Percentiles rank a stretch among this genome's conserved stretches.
Evolutionary conservation across 192 early-diverging fungal species (phyloP).

Genomic region (Lunasporangiospora selenospora): DNA sequence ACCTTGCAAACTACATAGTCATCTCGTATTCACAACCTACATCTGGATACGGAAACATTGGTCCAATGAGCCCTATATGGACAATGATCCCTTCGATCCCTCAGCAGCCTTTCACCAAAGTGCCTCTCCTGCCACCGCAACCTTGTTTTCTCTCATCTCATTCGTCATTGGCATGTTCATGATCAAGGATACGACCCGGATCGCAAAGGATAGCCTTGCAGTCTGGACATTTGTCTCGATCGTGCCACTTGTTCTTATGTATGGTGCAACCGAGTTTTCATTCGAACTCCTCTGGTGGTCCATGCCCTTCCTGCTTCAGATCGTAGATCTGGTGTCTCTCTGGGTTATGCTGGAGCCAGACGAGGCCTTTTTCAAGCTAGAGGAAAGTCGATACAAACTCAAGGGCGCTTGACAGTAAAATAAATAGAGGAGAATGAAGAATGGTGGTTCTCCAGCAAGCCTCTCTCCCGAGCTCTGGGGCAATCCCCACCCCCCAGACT

Average conservation of each 20-base stretch:
- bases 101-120: conserved; percentile 11
- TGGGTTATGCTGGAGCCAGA: conserved; percentile 44
- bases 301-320: conserved; percentile 45
- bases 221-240: conserved; percentile 27
- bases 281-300: conserved; percentile 47
- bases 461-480: too few species aligned
- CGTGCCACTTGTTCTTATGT: conserved; percentile 14
- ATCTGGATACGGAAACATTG: neutral
- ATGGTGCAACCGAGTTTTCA: conserved; percentile 17
- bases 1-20: too few species aligned
- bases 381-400: conserved; percentile 38
- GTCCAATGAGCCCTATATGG: neutral
- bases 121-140: conserved; percentile 9
- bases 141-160: conserved; percentile 25
- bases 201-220: conserved; percentile 3
- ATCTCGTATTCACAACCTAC: conserved; percentile 17
- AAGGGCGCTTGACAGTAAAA: conserved; percentile 14
- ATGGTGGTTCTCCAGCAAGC: too few species aligned
- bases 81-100: neutral
- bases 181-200: conserved; percentile 19
- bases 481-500: too few species aligned
- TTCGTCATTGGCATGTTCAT: conserved; percentile 25
- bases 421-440: neutral
- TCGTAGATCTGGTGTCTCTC: conserved; percentile 25
- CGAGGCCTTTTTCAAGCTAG: conserved; percentile 26